Evolutionary conservation across 495 filamentous ascomycete genomes (phyloP).

Genomic region (Penicillium atrosanguineum): DNA sequence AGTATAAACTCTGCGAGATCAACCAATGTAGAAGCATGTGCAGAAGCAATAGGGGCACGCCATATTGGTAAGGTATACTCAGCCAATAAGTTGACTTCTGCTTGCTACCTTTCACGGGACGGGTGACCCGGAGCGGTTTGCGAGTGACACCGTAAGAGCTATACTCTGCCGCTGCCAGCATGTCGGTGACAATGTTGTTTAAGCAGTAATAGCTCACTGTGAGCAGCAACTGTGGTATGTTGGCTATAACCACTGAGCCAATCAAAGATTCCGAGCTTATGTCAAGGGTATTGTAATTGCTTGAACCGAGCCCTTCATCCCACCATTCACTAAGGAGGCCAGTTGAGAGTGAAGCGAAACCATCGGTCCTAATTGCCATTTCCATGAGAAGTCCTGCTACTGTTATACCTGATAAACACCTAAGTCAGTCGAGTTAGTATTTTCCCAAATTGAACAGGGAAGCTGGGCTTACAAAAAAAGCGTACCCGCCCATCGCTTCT

Average conservation of each 20-base stretch:
- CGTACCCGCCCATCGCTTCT: not conserved
- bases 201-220: slow-evolving; percentile 41
- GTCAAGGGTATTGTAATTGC: no score
- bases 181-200: slow-evolving; percentile 39
- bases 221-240: slow-evolving; percentile 7
- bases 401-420: not conserved
- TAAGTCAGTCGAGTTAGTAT: not conserved
- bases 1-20: slow-evolving; percentile 41
- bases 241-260: not conserved
- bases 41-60: slow-evolving; percentile 26
- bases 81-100: slow-evolving; percentile 44
- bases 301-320: no score
- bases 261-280: not conserved
- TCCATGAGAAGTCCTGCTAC: not conserved
- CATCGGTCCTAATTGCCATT: no score
- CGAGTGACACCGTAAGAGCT: slow-evolving; percentile 21
- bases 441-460: not conserved
- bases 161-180: slow-evolving; percentile 40
- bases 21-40: slow-evolving; percentile 39
- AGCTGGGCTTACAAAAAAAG: not conserved
- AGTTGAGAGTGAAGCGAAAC: no score
- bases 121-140: slow-evolving; percentile 46
- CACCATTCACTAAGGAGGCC: no score
- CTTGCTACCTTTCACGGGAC: slow-evolving; percentile 33
- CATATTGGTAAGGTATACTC: slow-evolving; percentile 40